A percentile compares a stretch with the other conserved stretches of the same genome.
Conservation (phyloP, 257 asterid genomes). For the Nicotiana otophora region DNA sequence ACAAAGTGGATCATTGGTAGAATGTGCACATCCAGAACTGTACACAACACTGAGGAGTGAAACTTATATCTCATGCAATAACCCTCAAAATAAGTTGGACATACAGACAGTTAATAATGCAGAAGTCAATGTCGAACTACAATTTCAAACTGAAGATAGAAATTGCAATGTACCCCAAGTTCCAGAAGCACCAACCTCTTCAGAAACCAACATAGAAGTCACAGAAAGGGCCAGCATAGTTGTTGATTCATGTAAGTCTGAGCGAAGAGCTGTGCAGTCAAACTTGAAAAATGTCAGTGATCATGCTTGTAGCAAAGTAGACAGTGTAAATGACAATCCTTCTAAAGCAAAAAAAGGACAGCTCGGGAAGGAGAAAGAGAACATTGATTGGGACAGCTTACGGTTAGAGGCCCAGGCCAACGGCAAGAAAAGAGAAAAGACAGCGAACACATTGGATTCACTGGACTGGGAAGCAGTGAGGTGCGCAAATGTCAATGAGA, state of each 20-base stretch:
- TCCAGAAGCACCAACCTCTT: constrained; percentile 21
- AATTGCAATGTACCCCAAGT: constrained; percentile 29
- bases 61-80: constrained; percentile 30
- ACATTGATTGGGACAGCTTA: constrained; percentile 62
- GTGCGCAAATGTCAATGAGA: constrained; percentile 67
- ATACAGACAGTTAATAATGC: constrained; percentile 21
- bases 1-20: constrained; percentile 58
- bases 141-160: constrained; percentile 26
- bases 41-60: constrained; percentile 26
- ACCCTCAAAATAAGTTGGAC: constrained; percentile 23
- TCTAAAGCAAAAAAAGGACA: constrained; percentile 42
- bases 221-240: constrained; percentile 37
- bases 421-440: constrained; percentile 46
- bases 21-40: constrained; percentile 45
- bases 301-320: constrained; percentile 26
- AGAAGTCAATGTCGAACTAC: constrained; percentile 27
- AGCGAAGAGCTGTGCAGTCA: constrained; percentile 43
- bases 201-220: constrained; percentile 30
- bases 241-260: constrained; percentile 29
- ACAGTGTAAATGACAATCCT: constrained; percentile 14
- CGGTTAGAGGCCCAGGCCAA: constrained; percentile 43
- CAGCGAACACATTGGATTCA: constrained; percentile 65
- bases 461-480: constrained; percentile 93
- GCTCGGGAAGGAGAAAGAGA: constrained; percentile 49
- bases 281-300: constrained; percentile 22